Conservation (phyloP, 345 rosid genomes). For the Hibiscus trionum region DNA sequence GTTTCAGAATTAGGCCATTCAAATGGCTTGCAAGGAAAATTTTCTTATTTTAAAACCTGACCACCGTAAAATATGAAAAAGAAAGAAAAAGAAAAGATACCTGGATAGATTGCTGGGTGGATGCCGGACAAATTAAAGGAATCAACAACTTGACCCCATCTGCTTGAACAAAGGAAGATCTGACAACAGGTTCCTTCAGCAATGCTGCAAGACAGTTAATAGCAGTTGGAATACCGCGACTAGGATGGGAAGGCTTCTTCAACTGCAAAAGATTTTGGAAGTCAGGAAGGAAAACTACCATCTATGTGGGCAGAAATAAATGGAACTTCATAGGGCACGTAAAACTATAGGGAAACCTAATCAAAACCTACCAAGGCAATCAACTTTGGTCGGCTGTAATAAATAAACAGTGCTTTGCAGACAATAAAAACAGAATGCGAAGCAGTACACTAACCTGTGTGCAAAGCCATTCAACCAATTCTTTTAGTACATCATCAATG, state of each 20-base stretch:
- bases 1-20: not conserved
- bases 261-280: constrained; percentile 35
- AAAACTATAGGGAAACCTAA: not conserved
- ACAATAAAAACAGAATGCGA: not conserved
- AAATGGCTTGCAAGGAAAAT: not conserved
- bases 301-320: not conserved
- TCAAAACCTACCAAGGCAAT: not conserved
- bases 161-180: constrained; percentile 82
- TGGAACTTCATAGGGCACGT: not conserved
- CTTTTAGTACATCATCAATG: constrained; percentile 80
- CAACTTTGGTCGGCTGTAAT: not conserved
- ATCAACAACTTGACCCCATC: constrained; percentile 89
- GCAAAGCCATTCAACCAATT: constrained; percentile 95
- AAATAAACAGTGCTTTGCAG: not conserved
- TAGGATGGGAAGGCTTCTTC: constrained; percentile 88
- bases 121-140: constrained; percentile 86
- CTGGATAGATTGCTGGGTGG: constrained; percentile 97
- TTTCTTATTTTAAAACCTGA: not conserved
- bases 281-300: not conserved
- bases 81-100: constrained; percentile 19
- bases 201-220: constrained; percentile 66
- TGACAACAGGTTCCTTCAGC: constrained; percentile 78
- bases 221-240: constrained; percentile 65
- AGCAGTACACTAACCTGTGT: constrained; percentile 50
- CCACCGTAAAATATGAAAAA: not conserved